These are phyloP conservation scores for Picea sitchensis DNA, from an alignment of 75 land plant species.

Conservation along the genomic window DNA sequence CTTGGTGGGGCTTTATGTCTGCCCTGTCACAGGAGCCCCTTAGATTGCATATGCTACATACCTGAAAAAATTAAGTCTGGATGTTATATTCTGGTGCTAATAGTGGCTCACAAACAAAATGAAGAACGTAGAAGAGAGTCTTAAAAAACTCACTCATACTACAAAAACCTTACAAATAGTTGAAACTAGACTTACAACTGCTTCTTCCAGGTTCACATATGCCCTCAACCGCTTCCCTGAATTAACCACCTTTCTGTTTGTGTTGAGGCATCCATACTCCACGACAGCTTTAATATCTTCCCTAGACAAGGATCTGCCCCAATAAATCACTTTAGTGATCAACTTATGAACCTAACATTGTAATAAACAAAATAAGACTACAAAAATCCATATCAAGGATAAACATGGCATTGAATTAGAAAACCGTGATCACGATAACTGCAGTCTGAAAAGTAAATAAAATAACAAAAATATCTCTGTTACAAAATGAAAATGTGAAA, in stretches of 20 bases:
- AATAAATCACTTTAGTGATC: not conserved
- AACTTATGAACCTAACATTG: too few relatives aligned
- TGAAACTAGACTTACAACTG: conserved; percentile 52
- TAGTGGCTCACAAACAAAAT: not conserved
- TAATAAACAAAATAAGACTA: too few relatives aligned
- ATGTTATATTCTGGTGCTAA: not conserved
- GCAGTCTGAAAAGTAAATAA: too few relatives aligned
- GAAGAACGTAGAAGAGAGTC: not conserved
- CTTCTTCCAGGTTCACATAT: conserved; percentile 63
- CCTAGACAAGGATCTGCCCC: conserved; percentile 49
- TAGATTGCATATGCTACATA: conserved; percentile 75
- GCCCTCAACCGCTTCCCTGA: conserved; percentile 90
- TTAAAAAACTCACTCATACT: not conserved
- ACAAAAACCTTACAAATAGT: conserved; percentile 35
- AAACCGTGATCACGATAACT: too few relatives aligned
- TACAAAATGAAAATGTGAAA: too few relatives aligned
- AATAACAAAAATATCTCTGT: too few relatives aligned
- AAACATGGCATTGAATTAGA: too few relatives aligned
- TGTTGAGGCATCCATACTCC: conserved; percentile 73
- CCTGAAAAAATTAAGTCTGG: conserved; percentile 41
- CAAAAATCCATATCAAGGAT: too few relatives aligned
- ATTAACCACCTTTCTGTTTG: conserved; percentile 78
- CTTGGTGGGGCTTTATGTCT: conserved; percentile 33
- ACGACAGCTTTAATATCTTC: conserved; percentile 53
- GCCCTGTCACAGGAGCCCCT: conserved; percentile 85